Conservation (phyloP, 345 rosid species). For the Populus simonii region DNA sequence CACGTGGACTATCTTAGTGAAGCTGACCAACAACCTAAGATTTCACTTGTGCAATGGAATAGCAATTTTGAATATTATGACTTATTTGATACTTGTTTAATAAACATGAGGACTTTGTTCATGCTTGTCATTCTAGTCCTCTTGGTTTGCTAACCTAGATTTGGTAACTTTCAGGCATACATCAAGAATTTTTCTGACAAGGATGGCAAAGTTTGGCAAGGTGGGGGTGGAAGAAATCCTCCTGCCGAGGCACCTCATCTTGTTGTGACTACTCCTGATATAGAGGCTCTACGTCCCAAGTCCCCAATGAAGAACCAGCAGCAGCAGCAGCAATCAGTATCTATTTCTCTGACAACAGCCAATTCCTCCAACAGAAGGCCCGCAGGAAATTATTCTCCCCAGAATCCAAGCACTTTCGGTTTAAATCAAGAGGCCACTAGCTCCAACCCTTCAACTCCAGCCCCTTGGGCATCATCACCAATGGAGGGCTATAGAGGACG, state of each 20-base stretch:
- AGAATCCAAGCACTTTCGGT: conserved; percentile 46
- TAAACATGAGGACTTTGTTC: background rate
- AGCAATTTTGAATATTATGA: background rate
- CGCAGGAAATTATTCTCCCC: conserved; percentile 70
- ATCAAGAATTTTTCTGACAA: conserved; percentile 69
- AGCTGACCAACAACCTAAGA: background rate
- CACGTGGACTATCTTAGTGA: background rate
- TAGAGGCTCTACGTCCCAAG: conserved; percentile 83
- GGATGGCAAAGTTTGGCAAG: conserved; percentile 99
- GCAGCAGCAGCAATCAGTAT: conserved; percentile 54
- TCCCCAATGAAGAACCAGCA: conserved; percentile 99
- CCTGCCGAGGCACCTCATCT: conserved; percentile 93
- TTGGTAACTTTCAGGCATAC: conserved; percentile 53
- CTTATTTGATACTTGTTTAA: background rate
- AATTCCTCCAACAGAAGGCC: conserved; percentile 63
- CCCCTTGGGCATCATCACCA: conserved; percentile 54
- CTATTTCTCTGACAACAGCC: conserved; percentile 60
- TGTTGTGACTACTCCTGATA: conserved; percentile 77
- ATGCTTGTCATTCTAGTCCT: background rate
- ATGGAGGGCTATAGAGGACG: conserved; percentile 65
- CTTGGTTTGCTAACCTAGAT: background rate
- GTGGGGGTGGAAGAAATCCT: conserved; percentile 95
- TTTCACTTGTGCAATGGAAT: background rate
- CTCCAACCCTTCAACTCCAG: conserved; percentile 60
- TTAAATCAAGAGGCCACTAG: conserved; percentile 62